A percentile compares a stretch with the other conserved stretches of the same genome.
phyloP scores from a whole-genome alignment of 1,284 basidiomycete genomes.

The Cystodermella granulosa region DNA sequence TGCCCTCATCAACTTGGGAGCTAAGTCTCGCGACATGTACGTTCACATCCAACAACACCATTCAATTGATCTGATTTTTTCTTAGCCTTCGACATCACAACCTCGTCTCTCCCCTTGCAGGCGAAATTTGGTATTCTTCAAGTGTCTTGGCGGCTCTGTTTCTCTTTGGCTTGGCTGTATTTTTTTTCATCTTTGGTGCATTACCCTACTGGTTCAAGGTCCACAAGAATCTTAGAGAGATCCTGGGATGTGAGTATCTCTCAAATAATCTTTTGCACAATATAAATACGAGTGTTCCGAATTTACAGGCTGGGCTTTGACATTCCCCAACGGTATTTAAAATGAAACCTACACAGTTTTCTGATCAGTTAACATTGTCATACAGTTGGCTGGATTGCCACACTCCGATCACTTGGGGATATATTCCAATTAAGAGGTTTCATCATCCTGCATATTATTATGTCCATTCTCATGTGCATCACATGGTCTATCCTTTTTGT shows the following conservation, averaged over 20 bases:
- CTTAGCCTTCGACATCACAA: slow-evolving; percentile 37
- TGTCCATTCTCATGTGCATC: slow-evolving; percentile 37
- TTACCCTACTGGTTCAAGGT: slow-evolving; percentile 50
- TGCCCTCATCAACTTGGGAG: slow-evolving; percentile 46
- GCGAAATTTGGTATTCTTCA: slow-evolving; percentile 47
- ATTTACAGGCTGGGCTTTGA: slow-evolving; percentile 43
- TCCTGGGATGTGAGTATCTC: slow-evolving; percentile 44
- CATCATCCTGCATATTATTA: slow-evolving; percentile 38
- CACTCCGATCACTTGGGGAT: slow-evolving; percentile 40
- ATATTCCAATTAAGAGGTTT: slow-evolving; percentile 41
- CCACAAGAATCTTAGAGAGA: slow-evolving; percentile 46
- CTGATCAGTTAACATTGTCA: slow-evolving; percentile 1
- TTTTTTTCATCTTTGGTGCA: slow-evolving; percentile 45
- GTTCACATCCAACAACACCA: too few relatives aligned
- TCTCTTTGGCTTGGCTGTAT: slow-evolving; percentile 47
- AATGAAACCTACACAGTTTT: neutral
- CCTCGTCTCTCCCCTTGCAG: slow-evolving; percentile 41
- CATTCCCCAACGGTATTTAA: slow-evolving; percentile 45
- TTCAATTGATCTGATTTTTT: slow-evolving; percentile 6
- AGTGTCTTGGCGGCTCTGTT: slow-evolving; percentile 41
- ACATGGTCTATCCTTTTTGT: slow-evolving; percentile 42
- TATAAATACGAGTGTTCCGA: slow-evolving; percentile 3
- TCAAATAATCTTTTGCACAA: too few relatives aligned
- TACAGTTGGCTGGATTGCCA: slow-evolving; percentile 47
- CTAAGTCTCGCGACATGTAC: slow-evolving; percentile 39